A percentile compares a stretch with the other conserved stretches of the same genome.
Evolutionary conservation across 2,329 filamentous ascomycete species (phyloP).

Genomic region (Diaporthe ilicicola): DNA sequence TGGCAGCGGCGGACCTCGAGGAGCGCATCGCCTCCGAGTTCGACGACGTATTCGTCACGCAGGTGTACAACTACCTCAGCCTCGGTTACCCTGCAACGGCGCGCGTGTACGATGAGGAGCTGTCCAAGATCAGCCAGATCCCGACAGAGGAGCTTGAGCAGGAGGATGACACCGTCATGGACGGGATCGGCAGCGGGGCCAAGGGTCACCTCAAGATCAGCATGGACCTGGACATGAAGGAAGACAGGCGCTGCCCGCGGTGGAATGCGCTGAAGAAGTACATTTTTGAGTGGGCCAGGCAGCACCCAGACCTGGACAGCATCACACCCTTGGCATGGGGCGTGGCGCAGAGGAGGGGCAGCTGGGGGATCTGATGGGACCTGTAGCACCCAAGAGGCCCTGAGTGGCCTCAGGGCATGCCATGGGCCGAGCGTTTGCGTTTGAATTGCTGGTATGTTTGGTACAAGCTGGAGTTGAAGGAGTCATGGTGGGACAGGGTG

Average conservation of each 20-base stretch:
- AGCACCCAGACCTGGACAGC: conserved; percentile 78
- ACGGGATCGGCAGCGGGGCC: conserved; percentile 50
- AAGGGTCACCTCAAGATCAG: conserved; percentile 81
- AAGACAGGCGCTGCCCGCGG: conserved; percentile 67
- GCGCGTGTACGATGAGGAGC: conserved; percentile 82
- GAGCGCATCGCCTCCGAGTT: conserved; percentile 73
- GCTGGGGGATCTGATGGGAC: conserved; percentile 70
- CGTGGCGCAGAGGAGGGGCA: conserved; percentile 71
- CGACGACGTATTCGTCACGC: conserved; percentile 85
- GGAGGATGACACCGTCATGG: conserved; percentile 71
- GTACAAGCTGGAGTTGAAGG: background rate
- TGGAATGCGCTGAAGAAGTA: conserved; percentile 88
- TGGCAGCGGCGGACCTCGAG: conserved; percentile 58
- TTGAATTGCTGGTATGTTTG: background rate
- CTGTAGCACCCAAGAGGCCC: background rate
- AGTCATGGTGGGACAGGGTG: background rate
- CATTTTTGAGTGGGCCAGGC: conserved; percentile 87
- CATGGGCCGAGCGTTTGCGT: background rate
- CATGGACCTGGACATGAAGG: conserved; percentile 55
- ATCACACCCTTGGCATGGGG: conserved; percentile 72
- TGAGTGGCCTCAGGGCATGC: background rate
- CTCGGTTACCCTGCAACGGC: conserved; percentile 90
- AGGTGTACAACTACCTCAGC: conserved; percentile 97
- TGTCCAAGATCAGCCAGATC: conserved; percentile 81
- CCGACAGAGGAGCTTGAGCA: conserved; percentile 72